Conservation (phyloP, 2,329 filamentous ascomycete species). For the Lithohypha guttulata region DNA sequence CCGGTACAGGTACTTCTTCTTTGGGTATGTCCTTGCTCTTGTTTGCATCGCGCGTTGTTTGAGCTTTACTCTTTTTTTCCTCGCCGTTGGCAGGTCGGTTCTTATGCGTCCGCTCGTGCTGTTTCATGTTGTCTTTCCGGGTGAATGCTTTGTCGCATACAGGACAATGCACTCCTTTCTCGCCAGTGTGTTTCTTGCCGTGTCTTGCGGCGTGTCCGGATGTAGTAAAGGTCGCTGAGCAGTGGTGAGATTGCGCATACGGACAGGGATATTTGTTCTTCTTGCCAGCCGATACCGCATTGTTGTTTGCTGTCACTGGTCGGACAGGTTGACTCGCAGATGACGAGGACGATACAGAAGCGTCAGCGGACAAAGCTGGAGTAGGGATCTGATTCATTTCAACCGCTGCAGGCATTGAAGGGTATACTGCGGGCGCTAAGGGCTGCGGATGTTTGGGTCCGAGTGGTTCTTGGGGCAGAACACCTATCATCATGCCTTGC, state of each 20-base stretch:
- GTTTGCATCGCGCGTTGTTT: constrained; percentile 21
- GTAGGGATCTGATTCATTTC: constrained; percentile 11
- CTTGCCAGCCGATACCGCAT: constrained; percentile 18
- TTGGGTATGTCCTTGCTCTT: constrained; percentile 14
- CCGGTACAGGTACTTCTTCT: not conserved
- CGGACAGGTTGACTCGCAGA: constrained; percentile 8
- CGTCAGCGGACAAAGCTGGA: constrained; percentile 10
- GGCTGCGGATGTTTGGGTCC: not conserved
- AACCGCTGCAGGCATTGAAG: constrained; percentile 6
- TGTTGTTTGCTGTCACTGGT: constrained; percentile 6
- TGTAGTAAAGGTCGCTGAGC: constrained; percentile 54
- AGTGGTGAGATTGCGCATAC: constrained; percentile 48
- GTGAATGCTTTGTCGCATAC: constrained; percentile 59
- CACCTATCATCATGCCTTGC: constrained; percentile 17
- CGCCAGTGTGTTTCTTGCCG: constrained; percentile 58
- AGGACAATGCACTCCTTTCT: constrained; percentile 57
- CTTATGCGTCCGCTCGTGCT: constrained; percentile 53
- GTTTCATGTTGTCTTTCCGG: constrained; percentile 61
- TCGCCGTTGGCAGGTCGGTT: constrained; percentile 13
- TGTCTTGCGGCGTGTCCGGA: constrained; percentile 58
- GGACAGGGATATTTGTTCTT: constrained; percentile 59
- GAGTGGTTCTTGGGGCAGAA: constrained; percentile 10
- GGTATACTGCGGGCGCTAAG: constrained; percentile 5
- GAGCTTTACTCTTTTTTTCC: constrained; percentile 19
- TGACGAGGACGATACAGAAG: constrained; percentile 10